phyloP scores from a whole-genome alignment of 2,329 filamentous ascomycete species.

The Fusarium armeniacum region DNA sequence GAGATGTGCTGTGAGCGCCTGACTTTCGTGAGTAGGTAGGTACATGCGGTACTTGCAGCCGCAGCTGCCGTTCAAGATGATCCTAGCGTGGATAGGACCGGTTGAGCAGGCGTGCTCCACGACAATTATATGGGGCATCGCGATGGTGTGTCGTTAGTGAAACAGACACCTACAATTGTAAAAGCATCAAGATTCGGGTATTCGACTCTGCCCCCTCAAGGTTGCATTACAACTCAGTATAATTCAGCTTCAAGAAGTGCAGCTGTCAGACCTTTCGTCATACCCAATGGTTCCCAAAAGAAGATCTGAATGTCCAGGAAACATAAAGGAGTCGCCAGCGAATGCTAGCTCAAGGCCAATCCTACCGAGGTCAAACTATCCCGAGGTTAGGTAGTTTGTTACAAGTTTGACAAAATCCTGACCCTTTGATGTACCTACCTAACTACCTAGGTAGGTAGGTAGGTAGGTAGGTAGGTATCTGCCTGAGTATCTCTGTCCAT shows the following conservation, averaged over 20 bases:
- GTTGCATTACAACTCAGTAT: background rate
- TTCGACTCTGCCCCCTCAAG: background rate
- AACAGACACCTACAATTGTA: background rate
- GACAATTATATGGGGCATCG: background rate
- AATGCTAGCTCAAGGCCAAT: background rate
- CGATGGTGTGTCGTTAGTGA: constrained; percentile 16
- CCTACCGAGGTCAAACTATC: background rate
- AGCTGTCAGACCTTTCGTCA: background rate
- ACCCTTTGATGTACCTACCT: background rate
- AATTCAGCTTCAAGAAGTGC: background rate
- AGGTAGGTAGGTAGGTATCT: too few relatives aligned
- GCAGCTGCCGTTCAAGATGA: constrained; percentile 35
- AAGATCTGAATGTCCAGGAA: constrained; percentile 2
- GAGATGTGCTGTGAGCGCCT: background rate
- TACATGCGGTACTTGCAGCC: constrained; percentile 51
- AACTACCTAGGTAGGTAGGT: too few relatives aligned
- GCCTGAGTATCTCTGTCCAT: constrained; percentile 2
- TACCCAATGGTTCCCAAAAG: background rate
- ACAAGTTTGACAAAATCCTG: background rate
- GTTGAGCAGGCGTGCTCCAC: background rate
- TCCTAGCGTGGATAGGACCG: constrained; percentile 9
- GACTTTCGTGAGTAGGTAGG: constrained; percentile 29
- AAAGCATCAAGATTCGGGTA: background rate
- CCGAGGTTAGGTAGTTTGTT: too few relatives aligned
- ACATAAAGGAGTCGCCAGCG: background rate